Evolutionary conservation across 257 asterid genomes (phyloP).

Genomic region (Salvia hispanica): DNA sequence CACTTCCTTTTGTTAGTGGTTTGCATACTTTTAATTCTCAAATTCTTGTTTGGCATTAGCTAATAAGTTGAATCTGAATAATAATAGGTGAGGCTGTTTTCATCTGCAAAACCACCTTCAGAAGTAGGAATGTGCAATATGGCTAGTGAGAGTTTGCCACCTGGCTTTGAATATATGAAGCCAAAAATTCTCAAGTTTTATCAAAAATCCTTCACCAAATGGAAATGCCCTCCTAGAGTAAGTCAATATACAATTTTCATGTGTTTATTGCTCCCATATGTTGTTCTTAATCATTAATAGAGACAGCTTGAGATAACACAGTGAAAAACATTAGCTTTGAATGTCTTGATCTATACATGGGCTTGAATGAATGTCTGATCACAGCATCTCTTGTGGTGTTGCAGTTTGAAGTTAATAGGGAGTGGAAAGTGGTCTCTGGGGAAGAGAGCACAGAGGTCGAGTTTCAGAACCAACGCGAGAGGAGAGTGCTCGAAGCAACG

Average conservation of each 20-base stretch:
- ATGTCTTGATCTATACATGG: no score
- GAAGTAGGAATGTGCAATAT: background rate
- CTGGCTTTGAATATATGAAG: slow-evolving; percentile 3
- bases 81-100: slow-evolving; percentile 20
- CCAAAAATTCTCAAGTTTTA: background rate
- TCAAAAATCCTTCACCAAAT: background rate
- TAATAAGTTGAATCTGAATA: background rate
- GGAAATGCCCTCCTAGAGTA: slow-evolving; percentile 25
- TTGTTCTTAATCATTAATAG: no score
- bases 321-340: no score
- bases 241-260: background rate
- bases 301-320: no score
- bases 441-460: slow-evolving; percentile 7
- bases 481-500: slow-evolving; percentile 6
- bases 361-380: background rate
- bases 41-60: no score
- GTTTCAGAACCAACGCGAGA: background rate
- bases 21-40: no score
- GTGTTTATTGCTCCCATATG: no score
- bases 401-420: slow-evolving; percentile 13
- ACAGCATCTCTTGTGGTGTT: background rate
- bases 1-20: no score
- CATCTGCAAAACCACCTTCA: slow-evolving; percentile 7
- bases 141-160: background rate
- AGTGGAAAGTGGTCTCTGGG: slow-evolving; percentile 14